Evolutionary conservation across 2,329 filamentous ascomycete species (phyloP), one percentile per base, ranked within the genome.

Genomic region (Graphiopsis chlorocephala): DNA sequence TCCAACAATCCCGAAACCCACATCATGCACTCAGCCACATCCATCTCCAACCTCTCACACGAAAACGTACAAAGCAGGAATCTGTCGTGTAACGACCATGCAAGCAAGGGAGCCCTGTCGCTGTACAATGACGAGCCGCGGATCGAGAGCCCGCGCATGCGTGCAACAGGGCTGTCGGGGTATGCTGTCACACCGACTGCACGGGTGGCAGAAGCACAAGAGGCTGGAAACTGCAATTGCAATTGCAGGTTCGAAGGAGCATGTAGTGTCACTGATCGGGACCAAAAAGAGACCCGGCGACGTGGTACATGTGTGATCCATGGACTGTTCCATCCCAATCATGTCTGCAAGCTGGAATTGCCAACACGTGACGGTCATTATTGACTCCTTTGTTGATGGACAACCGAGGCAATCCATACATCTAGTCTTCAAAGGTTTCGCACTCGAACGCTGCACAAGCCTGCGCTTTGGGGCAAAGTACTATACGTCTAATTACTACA

Each of bases 141-240:
- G 50, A 29, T 53, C 50, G 12, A 31, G 17, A 29, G 12, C 17
- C 53, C 53, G 14, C 31, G 11, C 11, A 33, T 35, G 42, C 58
- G 45, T 61, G 58, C 45, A 20, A 61, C 58, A 28, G 29, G 42
- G 45, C 58, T 50, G 58, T 61, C 58, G 42, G 42, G 35, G 23
- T 25, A 45, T 62, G 48, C 35, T 55, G 48, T 62, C 31, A 38
- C 17, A 61, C 59, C 10, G n/a, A 26, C 29, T 20, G 20, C 12
- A 31, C 47, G 45, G 57, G 42, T 23, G 33, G 25, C 25, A 55
- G 28, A 35, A 14, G 28, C 42, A 55, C 28, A 11, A 23, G 20
- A 57, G 33, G 47, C 59, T 61, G 47, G 23, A 55, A 53, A 53
- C 23, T 52, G 59, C 59, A 53, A 61, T 61, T 61, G 59, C 47